Evolutionary conservation across 106 monocot species (phyloP), one percentile per base, ranked within the genome.

Genomic region (Cymbidium sinense): DNA sequence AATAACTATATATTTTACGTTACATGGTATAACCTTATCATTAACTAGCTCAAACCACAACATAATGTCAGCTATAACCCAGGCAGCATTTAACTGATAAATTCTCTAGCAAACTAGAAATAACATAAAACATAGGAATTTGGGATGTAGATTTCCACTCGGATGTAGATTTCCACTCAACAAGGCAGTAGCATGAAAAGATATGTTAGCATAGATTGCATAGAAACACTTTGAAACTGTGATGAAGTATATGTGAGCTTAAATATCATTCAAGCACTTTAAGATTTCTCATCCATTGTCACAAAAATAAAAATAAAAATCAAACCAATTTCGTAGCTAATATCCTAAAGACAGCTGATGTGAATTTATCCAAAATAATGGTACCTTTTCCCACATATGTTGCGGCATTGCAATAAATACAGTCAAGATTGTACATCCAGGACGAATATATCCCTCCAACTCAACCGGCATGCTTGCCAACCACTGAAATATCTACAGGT

Each of bases 341-440:
- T 28, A 64, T 64, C 27, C 64, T 64, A 28, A 64, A 67, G 67
- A 33, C 17, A 67, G 33, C 29, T 67, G 25, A 67, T 33, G 31
- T 11, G 31, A 67, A 23, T 23, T 58, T 58, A 58, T 30, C 71
- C 21, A 25, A 44, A 34, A 37, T 51, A 76, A 50, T 35, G 50
- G 12, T 87, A 94, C 96, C 96, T 94, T 96, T 18, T 87, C 89
- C 96, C 96, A 96, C 93, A 94, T 94, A 76, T 70, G 80, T 29
- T 88, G 86, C 37, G 96, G 96, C 96, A 96, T 96, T 74, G 96
- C 89, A 90, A 94, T 88, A 81, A 96, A 96, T 21, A 94, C 35
- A 72, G 96, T 96, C 78, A 96, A 84, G 39, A 96, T 94, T 21
- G 89, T 94, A 82, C 96, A 96, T 34, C 96, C 96, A 77, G 96